Conservation (phyloP, 768 basidiomycete species). For the Xerocomus potaroensis region DNA sequence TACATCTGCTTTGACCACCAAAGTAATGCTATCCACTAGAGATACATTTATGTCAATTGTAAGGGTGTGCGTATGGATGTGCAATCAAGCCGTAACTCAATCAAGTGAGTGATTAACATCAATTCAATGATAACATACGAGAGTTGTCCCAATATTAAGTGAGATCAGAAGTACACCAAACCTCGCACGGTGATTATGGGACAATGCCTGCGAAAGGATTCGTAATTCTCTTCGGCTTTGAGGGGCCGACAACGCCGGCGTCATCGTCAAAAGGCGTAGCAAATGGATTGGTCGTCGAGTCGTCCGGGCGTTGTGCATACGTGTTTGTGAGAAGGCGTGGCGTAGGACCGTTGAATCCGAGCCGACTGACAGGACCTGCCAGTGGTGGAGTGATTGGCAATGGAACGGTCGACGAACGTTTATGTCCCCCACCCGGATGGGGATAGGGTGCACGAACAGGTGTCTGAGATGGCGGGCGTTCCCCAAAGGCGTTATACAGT, state of each 20-base stretch:
- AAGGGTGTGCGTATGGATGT: conserved; percentile 3
- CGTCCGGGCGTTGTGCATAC: conserved; percentile 37
- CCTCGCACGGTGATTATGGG: conserved; percentile 18
- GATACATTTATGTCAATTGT: conserved; percentile 21
- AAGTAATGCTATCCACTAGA: conserved; percentile 16
- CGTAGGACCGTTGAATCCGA: conserved; percentile 32
- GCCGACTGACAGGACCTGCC: conserved; percentile 16
- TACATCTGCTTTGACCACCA: conserved; percentile 8
- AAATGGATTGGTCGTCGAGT: conserved; percentile 51
- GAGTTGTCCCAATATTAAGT: not conserved
- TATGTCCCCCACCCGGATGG: conserved; percentile 15
- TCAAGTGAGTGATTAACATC: conserved; percentile 10
- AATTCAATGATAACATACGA: conserved; percentile 14
- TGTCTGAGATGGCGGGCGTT: conserved; percentile 13
- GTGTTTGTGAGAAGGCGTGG: conserved; percentile 43
- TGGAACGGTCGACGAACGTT: conserved; percentile 21
- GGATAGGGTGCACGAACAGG: conserved; percentile 16
- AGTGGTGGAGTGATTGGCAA: conserved; percentile 12
- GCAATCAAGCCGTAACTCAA: conserved; percentile 7
- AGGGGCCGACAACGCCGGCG: conserved; percentile 32
- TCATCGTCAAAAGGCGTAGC: conserved; percentile 81
- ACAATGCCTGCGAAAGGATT: conserved; percentile 48
- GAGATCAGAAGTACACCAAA: not conserved
- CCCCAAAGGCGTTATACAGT: conserved; percentile 40
- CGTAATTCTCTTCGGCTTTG: conserved; percentile 42